phyloP scores from a whole-genome alignment of 371 early-diverging fungal species.

The Parasitella parasitica region DNA sequence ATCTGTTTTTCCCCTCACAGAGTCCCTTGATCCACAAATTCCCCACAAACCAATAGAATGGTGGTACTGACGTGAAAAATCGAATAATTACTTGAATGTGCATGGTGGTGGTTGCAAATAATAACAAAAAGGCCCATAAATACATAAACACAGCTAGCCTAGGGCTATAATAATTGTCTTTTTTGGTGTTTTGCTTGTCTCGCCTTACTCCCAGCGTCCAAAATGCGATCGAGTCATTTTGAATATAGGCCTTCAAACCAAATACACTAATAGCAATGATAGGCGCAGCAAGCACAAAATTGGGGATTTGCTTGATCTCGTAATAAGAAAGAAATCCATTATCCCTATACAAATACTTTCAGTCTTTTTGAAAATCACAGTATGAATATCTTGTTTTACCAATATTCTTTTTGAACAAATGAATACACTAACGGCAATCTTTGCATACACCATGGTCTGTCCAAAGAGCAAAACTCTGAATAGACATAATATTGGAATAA shows the following conservation, averaged over 20 bases:
- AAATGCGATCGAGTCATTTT: constrained; percentile 52
- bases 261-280: constrained; percentile 64
- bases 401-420: constrained; percentile 87
- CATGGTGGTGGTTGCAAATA: constrained; percentile 70
- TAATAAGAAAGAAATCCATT: constrained; percentile 86
- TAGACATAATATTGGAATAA: constrained; percentile 76
- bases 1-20: constrained; percentile 3
- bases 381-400: constrained; percentile 52
- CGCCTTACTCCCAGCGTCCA: constrained; percentile 49
- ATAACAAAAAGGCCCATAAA: constrained; percentile 66
- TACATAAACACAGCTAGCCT: constrained; percentile 51
- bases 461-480: constrained; percentile 55
- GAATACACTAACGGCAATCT: constrained; percentile 71
- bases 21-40: constrained; percentile 45
- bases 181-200: background rate
- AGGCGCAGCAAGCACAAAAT: constrained; percentile 87
- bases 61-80: constrained; percentile 82
- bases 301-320: constrained; percentile 80
- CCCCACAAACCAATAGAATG: constrained; percentile 80
- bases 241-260: constrained; percentile 60
- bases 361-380: too few species aligned
- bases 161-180: constrained; percentile 9
- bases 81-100: constrained; percentile 91
- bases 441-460: constrained; percentile 73
- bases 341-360: constrained; percentile 59